phyloP scores from a whole-genome alignment of 768 basidiomycete genomes.

The Suillus alpinus region DNA sequence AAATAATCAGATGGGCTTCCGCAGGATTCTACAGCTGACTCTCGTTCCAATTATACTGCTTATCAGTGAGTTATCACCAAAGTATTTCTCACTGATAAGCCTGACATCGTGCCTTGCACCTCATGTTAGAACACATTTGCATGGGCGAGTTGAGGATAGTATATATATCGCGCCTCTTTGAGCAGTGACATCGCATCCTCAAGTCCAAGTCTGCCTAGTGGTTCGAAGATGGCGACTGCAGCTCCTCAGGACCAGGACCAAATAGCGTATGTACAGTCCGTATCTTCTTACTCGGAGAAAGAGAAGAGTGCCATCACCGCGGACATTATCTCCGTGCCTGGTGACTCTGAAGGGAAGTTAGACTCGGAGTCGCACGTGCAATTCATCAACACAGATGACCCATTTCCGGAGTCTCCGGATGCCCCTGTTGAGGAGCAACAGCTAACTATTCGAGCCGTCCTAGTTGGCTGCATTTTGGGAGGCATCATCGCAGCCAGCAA shows the following conservation, averaged over 20 bases:
- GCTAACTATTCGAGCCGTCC: slow-evolving; percentile 46
- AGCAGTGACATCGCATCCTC: background rate
- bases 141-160: background rate
- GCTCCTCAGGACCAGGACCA: background rate
- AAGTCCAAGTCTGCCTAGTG: background rate
- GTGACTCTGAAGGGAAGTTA: background rate
- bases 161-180: background rate
- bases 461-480: slow-evolving; percentile 48
- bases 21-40: background rate
- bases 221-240: background rate
- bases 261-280: background rate
- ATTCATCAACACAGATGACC: slow-evolving; percentile 22
- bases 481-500: slow-evolving; percentile 58
- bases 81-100: background rate
- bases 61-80: background rate
- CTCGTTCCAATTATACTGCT: background rate
- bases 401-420: slow-evolving; percentile 50
- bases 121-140: background rate
- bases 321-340: background rate
- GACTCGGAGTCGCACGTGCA: background rate
- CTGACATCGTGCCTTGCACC: background rate
- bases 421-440: slow-evolving; percentile 45
- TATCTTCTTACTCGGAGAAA: background rate
- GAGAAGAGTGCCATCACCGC: background rate
- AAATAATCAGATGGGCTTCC: background rate